These are phyloP conservation scores for Raphanus raphanistrum DNA, from an alignment of 345 rosid species.

Conservation along the genomic window DNA sequence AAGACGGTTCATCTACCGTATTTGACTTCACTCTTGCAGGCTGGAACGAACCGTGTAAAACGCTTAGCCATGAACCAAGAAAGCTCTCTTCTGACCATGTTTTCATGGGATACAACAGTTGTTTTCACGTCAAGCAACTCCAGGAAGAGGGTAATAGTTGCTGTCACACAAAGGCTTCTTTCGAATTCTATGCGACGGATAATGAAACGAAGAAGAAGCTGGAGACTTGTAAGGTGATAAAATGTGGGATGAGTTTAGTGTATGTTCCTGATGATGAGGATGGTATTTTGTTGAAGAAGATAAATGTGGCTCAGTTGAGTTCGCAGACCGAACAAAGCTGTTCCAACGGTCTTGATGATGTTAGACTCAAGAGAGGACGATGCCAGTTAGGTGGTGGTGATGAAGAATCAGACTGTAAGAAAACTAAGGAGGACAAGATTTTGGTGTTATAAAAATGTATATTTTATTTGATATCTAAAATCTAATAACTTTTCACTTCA, in stretches of 20 bases:
- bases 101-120: constrained; percentile 36
- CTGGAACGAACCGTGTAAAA: constrained; percentile 30
- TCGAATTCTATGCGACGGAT: constrained; percentile 24
- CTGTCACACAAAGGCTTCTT: constrained; percentile 35
- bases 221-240: constrained; percentile 27
- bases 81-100: constrained; percentile 30
- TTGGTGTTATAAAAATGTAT: neutral
- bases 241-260: constrained; percentile 39
- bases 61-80: constrained; percentile 24
- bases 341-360: constrained; percentile 16
- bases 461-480: too few relatives aligned
- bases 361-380: constrained; percentile 21
- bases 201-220: constrained; percentile 27
- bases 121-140: constrained; percentile 25
- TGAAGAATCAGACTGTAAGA: constrained; percentile 12
- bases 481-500: too few relatives aligned
- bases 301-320: constrained; percentile 15
- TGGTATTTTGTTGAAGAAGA: constrained; percentile 29
- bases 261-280: constrained; percentile 33
- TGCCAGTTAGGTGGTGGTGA: constrained; percentile 13
- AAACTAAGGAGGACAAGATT: constrained; percentile 2
- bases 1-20: constrained; percentile 22
- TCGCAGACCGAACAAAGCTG: constrained; percentile 3
- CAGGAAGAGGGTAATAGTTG: constrained; percentile 25
- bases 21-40: constrained; percentile 32